Base-by-base conservation (phyloP, 2,329 filamentous ascomycete species). In the Rhynchosporium agropyri region DNA sequence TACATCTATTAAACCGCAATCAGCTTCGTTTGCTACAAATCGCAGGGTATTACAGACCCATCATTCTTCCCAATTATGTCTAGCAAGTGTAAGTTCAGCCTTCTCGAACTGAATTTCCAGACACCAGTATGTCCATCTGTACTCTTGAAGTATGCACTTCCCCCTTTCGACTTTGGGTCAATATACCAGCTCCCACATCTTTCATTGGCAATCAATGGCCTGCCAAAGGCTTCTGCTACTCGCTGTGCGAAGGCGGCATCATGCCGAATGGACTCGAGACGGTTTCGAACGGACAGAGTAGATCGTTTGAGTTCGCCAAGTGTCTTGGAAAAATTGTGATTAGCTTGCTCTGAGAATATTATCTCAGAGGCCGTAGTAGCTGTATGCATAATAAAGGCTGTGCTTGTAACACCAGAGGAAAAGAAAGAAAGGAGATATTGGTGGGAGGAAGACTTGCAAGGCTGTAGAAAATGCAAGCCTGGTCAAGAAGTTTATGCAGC, bases 131-230 rank as follows among this genome's bases (percentile, higher is more conserved):
- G 95, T 0, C 95, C 95, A 77, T 99, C 95, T 1, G 95, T 99
- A 77, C 91, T 96, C 81, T 99, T 99, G 78, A 98, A 99, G 77
- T 98, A 99, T 38, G 89, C 91, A 68, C 90, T 92, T 38, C 85
- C 90, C 1, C 74, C 77, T 76, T 94, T 95, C 31, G 72, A 72
- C 7, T 76, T 76, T 0, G 88, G 88, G 40, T 80, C 77, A 31
- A 98, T 89, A 75, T 98, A 98, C 95, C 95, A 99, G 76, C 91
- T 94, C 0, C 95, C 95, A 75, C 95, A 98, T 64, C 95, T 85
- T 79, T 98, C 93, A 74, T 99, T 99, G 36, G 94, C 92, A 13
- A 98, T 81, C 1, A 98, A 79, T 0, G 92, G 92, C 1, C 94
- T 79, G 3, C 71, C 67, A 31, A 73, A 85, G 0, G 81, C 79